Conservation (phyloP, 805 yeast genomes). For the Grigorovia humatica region DNA sequence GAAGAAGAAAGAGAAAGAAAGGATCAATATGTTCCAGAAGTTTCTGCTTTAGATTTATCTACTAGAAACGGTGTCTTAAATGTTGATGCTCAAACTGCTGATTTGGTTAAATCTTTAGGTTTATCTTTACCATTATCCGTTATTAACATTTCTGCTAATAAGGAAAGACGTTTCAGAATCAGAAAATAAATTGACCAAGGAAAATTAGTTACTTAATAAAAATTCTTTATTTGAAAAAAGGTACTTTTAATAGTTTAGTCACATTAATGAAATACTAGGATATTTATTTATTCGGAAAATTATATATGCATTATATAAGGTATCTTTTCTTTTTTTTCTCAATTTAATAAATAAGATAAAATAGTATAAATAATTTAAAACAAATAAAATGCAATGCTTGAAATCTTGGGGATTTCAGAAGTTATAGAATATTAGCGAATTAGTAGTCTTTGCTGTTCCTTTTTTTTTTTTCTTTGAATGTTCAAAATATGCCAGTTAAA, state of each 20-base stretch:
- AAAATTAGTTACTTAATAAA: background rate
- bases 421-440: background rate
- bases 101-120: slow-evolving; percentile 88
- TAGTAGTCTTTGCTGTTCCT: too few species aligned
- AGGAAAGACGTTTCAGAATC: slow-evolving; percentile 88
- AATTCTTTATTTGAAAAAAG: too few species aligned
- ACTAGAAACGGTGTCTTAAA: slow-evolving; percentile 93
- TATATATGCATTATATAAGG: too few species aligned
- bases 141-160: slow-evolving; percentile 79
- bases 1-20: slow-evolving; percentile 99
- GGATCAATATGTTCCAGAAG: slow-evolving; percentile 99
- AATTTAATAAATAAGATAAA: background rate
- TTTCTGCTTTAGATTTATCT: slow-evolving; percentile 97
- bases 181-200: slow-evolving; percentile 44
- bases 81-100: slow-evolving; percentile 95
- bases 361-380: too few species aligned
- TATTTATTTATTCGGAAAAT: too few species aligned
- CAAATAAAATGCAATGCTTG: too few species aligned
- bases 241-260: too few species aligned
- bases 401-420: too few species aligned
- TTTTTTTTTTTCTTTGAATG: too few species aligned
- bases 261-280: too few species aligned
- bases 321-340: too few species aligned
- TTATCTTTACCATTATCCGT: slow-evolving; percentile 80
- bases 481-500: slow-evolving; percentile 15